Conservation (phyloP, 2,329 filamentous ascomycete species). For the Huntiella abstrusa region DNA sequence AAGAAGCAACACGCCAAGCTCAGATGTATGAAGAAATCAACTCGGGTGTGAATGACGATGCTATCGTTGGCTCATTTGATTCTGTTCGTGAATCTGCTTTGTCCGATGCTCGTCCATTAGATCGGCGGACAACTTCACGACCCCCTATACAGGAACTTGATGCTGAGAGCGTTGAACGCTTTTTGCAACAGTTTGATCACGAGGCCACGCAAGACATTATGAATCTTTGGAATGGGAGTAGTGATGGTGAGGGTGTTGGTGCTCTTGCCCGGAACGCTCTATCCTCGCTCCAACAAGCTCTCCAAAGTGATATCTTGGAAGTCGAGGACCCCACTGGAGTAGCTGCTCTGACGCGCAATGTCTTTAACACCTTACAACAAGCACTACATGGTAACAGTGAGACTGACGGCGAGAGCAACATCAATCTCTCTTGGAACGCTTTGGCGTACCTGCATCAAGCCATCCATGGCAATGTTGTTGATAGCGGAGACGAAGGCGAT, state of each 20-base stretch:
- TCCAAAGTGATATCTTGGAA: conserved; percentile 9
- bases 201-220: conserved; percentile 38
- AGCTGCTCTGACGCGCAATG: conserved; percentile 8
- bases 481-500: conserved; percentile 18
- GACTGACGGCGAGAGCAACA: conserved; percentile 24
- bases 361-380: conserved; percentile 8
- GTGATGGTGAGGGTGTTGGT: conserved; percentile 19
- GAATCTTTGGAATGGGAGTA: conserved; percentile 30
- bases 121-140: not conserved
- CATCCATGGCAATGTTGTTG: conserved; percentile 18
- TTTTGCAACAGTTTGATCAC: conserved; percentile 16
- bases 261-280: conserved; percentile 9
- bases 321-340: conserved; percentile 7
- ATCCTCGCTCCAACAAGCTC: conserved; percentile 6
- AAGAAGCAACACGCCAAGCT: conserved; percentile 6
- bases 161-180: conserved; percentile 10
- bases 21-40: conserved; percentile 1
- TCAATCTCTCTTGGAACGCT: conserved; percentile 6
- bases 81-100: not conserved
- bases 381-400: conserved; percentile 23
- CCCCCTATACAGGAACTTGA: conserved; percentile 9
- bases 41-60: not conserved
- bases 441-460: conserved; percentile 8
- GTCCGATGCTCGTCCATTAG: not conserved
- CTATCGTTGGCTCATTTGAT: not conserved